A percentile compares a stretch with the other conserved stretches of the same genome.
These are phyloP conservation scores for Escovopsis weberi DNA, from an alignment of 2,329 filamentous ascomycete genomes.

Conservation along the genomic window DNA sequence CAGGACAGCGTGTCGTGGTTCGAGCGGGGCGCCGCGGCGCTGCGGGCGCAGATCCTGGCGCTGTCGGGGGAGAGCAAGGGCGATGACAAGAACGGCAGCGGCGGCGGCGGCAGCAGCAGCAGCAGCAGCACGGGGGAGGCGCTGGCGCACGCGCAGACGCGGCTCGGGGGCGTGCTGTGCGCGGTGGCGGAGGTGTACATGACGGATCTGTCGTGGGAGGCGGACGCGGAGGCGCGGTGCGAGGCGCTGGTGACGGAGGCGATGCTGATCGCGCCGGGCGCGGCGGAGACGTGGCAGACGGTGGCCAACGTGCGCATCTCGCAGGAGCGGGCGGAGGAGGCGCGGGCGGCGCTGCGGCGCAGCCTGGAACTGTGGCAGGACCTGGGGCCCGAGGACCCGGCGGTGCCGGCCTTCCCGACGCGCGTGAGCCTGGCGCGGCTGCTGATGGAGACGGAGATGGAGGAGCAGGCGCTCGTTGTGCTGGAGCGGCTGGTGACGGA, in stretches of 20 bases:
- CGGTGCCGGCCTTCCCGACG: conserved; percentile 72
- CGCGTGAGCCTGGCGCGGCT: conserved; percentile 72
- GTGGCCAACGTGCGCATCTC: conserved; percentile 88
- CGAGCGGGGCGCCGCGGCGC: conserved; percentile 53
- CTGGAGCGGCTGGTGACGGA: conserved; percentile 72
- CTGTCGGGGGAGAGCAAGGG: conserved; percentile 26
- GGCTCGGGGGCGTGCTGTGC: conserved; percentile 83
- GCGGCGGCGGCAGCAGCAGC: too few species aligned
- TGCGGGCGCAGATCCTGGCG: conserved; percentile 56
- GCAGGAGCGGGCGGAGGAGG: conserved; percentile 66
- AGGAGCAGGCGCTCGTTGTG: conserved; percentile 71
- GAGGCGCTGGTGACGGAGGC: conserved; percentile 85
- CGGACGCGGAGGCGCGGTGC: conserved; percentile 77
- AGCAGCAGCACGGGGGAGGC: conserved; percentile 16
- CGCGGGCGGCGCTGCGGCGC: conserved; percentile 58
- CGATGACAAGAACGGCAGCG: background rate
- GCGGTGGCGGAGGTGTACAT: conserved; percentile 95
- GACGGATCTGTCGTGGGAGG: conserved; percentile 91
- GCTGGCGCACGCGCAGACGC: conserved; percentile 56
- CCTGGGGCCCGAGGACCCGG: conserved; percentile 53
- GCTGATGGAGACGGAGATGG: conserved; percentile 80
- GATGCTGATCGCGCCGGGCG: conserved; percentile 65
- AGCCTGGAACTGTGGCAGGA: conserved; percentile 78
- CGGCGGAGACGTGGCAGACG: conserved; percentile 86
- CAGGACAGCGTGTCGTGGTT: conserved; percentile 53